Conservation (phyloP, 371 early-diverging fungal genomes). For the Ordospora pajunii region DNA sequence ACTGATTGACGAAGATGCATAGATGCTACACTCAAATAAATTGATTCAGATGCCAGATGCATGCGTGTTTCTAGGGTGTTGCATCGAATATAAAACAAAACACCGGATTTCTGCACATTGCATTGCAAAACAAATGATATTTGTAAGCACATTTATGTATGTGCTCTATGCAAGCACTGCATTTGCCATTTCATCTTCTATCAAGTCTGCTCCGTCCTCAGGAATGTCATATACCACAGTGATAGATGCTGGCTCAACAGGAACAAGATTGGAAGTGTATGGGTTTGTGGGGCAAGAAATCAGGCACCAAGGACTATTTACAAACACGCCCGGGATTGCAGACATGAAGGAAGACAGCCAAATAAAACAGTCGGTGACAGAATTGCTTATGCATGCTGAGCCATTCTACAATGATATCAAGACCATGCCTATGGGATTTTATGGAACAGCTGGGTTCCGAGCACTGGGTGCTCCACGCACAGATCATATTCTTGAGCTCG, state of each 20-base stretch:
- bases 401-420: slow-evolving; percentile 12
- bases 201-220: background rate
- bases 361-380: background rate
- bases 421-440: slow-evolving; percentile 49
- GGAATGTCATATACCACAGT: slow-evolving; percentile 10
- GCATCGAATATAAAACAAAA: background rate
- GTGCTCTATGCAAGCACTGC: background rate
- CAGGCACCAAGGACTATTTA: background rate
- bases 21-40: too few relatives aligned
- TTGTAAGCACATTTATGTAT: too few relatives aligned
- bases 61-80: too few relatives aligned
- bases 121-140: background rate
- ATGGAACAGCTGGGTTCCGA: slow-evolving; percentile 58
- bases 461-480: background rate
- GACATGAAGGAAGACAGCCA: background rate
- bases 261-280: slow-evolving; percentile 57
- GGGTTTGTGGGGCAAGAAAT: slow-evolving; percentile 38
- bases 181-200: background rate
- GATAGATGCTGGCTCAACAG: slow-evolving; percentile 59
- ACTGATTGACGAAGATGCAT: too few relatives aligned
- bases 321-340: background rate
- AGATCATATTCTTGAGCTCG: slow-evolving; percentile 23
- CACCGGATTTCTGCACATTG: background rate
- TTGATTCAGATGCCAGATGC: too few relatives aligned
- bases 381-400: background rate